Evolutionary conservation across 2,329 filamentous ascomycete genomes (phyloP).

Genomic region (Fusarium acutatum): DNA sequence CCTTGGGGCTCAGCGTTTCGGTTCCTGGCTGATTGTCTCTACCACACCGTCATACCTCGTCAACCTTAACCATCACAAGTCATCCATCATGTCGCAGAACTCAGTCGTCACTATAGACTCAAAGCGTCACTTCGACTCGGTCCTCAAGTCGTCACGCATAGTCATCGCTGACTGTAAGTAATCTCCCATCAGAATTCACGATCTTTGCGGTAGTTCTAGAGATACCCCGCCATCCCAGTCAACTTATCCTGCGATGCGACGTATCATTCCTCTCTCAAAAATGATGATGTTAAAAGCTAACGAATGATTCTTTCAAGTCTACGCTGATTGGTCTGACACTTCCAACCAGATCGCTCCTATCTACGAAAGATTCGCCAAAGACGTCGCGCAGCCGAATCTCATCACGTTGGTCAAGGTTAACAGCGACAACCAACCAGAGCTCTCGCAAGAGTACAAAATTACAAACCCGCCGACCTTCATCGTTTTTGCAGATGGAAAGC

Average conservation of each 20-base stretch:
- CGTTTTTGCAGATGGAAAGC: slow-evolving; percentile 77
- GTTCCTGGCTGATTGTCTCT: slow-evolving; percentile 31
- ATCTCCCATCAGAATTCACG: not conserved
- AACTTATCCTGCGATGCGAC: slow-evolving; percentile 21
- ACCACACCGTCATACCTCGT: slow-evolving; percentile 35
- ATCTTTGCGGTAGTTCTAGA: not conserved
- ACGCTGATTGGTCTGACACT: slow-evolving; percentile 85
- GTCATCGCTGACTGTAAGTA: slow-evolving; percentile 89
- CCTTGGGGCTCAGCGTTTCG: slow-evolving; percentile 23
- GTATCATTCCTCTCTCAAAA: slow-evolving; percentile 1
- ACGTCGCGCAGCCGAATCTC: slow-evolving; percentile 74
- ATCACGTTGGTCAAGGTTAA: slow-evolving; percentile 91
- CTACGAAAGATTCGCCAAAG: slow-evolving; percentile 78
- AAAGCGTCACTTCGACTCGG: slow-evolving; percentile 69
- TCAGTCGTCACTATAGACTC: slow-evolving; percentile 51
- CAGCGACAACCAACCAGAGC: slow-evolving; percentile 77
- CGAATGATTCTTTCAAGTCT: slow-evolving; percentile 65
- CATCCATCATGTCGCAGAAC: slow-evolving; percentile 43
- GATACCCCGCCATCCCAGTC: slow-evolving; percentile 33
- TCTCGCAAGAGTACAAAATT: slow-evolving; percentile 78
- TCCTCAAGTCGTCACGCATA: slow-evolving; percentile 77
- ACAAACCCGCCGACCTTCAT: slow-evolving; percentile 90
- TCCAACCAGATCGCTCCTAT: slow-evolving; percentile 86
- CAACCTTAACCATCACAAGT: slow-evolving; percentile 29
- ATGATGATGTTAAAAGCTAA: slow-evolving; percentile 16